Conservation (phyloP, 768 basidiomycete species). For the Podaxis mareebaensis region DNA sequence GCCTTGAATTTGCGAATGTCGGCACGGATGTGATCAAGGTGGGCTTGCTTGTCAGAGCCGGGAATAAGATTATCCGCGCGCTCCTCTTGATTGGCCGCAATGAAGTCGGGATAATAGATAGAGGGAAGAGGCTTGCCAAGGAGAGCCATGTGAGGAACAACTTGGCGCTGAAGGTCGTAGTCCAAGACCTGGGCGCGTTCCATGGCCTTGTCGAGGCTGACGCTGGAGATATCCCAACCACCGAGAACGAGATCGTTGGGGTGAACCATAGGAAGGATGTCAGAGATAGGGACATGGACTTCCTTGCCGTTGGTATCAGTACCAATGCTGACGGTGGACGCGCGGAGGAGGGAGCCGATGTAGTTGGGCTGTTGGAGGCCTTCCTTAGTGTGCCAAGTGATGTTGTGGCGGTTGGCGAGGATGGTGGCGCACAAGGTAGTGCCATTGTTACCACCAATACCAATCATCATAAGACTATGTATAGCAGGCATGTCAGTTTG, state of each 20-base stretch:
- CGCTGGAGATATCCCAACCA: slow-evolving; percentile 95
- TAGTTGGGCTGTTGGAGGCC: slow-evolving; percentile 96
- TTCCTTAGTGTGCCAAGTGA: slow-evolving; percentile 91
- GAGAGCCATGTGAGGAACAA: slow-evolving; percentile 80
- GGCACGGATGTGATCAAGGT: slow-evolving; percentile 89
- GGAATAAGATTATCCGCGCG: slow-evolving; percentile 93
- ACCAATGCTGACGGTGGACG: slow-evolving; percentile 92
- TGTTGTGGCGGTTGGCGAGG: slow-evolving; percentile 93
- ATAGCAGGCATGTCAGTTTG: slow-evolving; percentile 18
- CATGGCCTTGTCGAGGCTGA: slow-evolving; percentile 90
- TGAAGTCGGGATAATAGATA: slow-evolving; percentile 97
- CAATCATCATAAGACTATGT: slow-evolving; percentile 91
- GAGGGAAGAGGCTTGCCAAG: slow-evolving; percentile 87
- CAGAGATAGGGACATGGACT: slow-evolving; percentile 87
- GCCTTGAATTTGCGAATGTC: slow-evolving; percentile 94
- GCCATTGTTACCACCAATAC: slow-evolving; percentile 97
- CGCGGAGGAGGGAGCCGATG: slow-evolving; percentile 94
- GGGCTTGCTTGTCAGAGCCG: slow-evolving; percentile 83
- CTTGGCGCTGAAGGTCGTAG: slow-evolving; percentile 96
- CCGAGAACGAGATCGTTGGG: slow-evolving; percentile 97
- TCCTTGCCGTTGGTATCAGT: slow-evolving; percentile 83
- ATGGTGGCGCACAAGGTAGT: slow-evolving; percentile 92
- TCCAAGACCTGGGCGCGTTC: slow-evolving; percentile 90
- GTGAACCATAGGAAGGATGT: slow-evolving; percentile 96
- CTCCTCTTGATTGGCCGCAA: slow-evolving; percentile 95